Conservation (phyloP, 2,329 filamentous ascomycete genomes). For the Aspergillus fischeri region DNA sequence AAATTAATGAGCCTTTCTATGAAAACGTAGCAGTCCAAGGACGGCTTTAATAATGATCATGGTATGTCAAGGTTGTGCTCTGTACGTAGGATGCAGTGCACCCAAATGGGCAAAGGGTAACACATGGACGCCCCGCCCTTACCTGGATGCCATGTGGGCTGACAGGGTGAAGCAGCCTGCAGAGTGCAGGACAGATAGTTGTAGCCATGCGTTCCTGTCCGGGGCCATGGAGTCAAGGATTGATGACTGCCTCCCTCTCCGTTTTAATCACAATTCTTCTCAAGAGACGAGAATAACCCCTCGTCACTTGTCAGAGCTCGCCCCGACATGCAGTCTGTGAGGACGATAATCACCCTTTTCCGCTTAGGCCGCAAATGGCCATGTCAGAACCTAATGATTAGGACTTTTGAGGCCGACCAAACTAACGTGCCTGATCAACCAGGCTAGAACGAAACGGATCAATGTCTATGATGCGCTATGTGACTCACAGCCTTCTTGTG, state of each 20-base stretch:
- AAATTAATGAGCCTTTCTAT: not conserved
- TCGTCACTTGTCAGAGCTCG: not conserved
- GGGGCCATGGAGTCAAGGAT: not conserved
- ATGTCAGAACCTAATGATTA: not conserved
- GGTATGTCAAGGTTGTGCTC: not conserved
- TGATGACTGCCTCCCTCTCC: not conserved
- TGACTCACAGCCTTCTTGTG: not conserved
- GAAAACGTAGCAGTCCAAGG: too few relatives aligned
- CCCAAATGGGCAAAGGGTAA: not conserved
- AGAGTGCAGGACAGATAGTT: not conserved
- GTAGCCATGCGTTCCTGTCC: not conserved
- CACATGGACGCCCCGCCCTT: not conserved
- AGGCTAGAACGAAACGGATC: not conserved
- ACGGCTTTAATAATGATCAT: not conserved
- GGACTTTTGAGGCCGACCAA: not conserved
- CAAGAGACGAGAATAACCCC: not conserved
- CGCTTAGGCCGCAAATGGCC: not conserved
- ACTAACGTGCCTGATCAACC: not conserved
- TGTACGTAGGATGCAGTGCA: not conserved
- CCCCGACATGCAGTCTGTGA: not conserved
- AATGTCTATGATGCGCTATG: not conserved
- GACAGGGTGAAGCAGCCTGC: not conserved
- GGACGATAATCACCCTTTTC: not conserved
- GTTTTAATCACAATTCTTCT: not conserved
- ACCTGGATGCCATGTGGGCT: slow-evolving; percentile 1